Conservation (phyloP, 768 basidiomycete species). For the Porphyrellus cyaneotinctus region DNA sequence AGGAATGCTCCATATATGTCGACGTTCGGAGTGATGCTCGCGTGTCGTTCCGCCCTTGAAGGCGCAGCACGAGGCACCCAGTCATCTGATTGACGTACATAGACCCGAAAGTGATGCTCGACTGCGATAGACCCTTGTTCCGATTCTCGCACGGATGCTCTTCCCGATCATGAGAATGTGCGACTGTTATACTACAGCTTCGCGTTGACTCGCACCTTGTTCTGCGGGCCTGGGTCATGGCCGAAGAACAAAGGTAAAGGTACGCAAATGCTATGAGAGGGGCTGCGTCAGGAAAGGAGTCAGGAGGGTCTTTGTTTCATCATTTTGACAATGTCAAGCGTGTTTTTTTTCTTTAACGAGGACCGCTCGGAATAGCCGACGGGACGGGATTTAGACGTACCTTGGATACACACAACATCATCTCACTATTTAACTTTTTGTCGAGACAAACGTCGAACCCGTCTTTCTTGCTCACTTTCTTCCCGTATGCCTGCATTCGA, state of each 20-base stretch:
- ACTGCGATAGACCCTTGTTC: background rate
- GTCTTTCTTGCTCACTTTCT: background rate
- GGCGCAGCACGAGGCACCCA: background rate
- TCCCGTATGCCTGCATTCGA: slow-evolving; percentile 53
- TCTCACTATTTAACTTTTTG: background rate
- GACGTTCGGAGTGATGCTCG: slow-evolving; percentile 1
- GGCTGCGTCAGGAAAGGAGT: background rate
- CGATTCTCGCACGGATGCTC: slow-evolving; percentile 14
- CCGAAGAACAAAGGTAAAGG: slow-evolving; percentile 14
- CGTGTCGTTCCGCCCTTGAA: background rate
- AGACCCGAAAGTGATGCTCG: slow-evolving; percentile 1
- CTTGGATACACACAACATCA: slow-evolving; percentile 7
- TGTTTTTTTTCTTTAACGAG: background rate
- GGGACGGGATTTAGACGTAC: slow-evolving; percentile 5
- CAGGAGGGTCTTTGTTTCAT: background rate
- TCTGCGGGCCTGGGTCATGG: background rate
- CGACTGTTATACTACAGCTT: background rate
- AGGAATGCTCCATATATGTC: background rate
- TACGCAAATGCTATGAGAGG: slow-evolving; percentile 7
- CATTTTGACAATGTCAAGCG: background rate
- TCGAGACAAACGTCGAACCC: too few species aligned
- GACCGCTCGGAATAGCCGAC: slow-evolving; percentile 17
- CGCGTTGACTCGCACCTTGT: background rate
- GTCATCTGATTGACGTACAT: background rate
- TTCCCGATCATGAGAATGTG: slow-evolving; percentile 12